phyloP scores from a whole-genome alignment of 2,329 filamentous ascomycete genomes.

The Alternaria novae-zelandiae region DNA sequence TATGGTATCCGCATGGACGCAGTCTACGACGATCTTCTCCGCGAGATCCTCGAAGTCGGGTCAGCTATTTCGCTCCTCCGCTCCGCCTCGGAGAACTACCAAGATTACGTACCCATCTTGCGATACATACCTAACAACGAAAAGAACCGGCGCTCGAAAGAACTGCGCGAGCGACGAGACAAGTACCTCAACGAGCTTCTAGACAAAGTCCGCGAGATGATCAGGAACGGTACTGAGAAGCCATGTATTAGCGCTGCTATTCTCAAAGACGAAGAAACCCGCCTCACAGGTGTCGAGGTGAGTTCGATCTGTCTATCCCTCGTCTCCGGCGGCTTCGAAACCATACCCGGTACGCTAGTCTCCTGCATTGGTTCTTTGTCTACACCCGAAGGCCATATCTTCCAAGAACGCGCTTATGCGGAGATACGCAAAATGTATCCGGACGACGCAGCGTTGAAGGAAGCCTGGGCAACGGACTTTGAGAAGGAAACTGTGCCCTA shows the following conservation, averaged over 20 bases:
- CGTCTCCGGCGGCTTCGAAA: slow-evolving; percentile 62
- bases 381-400: slow-evolving; percentile 57
- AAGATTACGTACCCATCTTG: slow-evolving; percentile 61
- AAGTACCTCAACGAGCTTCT: slow-evolving; percentile 58
- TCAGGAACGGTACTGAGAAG: slow-evolving; percentile 59
- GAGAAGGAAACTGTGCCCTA: slow-evolving; percentile 59
- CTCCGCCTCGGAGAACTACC: slow-evolving; percentile 60
- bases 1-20: slow-evolving; percentile 63
- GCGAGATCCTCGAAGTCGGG: slow-evolving; percentile 61
- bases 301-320: slow-evolving; percentile 61
- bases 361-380: slow-evolving; percentile 59
- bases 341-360: slow-evolving; percentile 61
- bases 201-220: slow-evolving; percentile 60
- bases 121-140: slow-evolving; percentile 61
- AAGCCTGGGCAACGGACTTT: slow-evolving; percentile 56
- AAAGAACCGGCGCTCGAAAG: slow-evolving; percentile 56
- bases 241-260: slow-evolving; percentile 62
- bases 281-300: slow-evolving; percentile 60
- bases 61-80: slow-evolving; percentile 59
- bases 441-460: slow-evolving; percentile 41
- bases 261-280: slow-evolving; percentile 61
- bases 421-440: slow-evolving; percentile 60
- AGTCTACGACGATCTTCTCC: slow-evolving; percentile 59
- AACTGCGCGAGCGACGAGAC: slow-evolving; percentile 57
- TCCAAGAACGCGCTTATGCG: slow-evolving; percentile 60